Conservation (phyloP, 2,329 filamentous ascomycete genomes). For the Epichloe amarillans region DNA sequence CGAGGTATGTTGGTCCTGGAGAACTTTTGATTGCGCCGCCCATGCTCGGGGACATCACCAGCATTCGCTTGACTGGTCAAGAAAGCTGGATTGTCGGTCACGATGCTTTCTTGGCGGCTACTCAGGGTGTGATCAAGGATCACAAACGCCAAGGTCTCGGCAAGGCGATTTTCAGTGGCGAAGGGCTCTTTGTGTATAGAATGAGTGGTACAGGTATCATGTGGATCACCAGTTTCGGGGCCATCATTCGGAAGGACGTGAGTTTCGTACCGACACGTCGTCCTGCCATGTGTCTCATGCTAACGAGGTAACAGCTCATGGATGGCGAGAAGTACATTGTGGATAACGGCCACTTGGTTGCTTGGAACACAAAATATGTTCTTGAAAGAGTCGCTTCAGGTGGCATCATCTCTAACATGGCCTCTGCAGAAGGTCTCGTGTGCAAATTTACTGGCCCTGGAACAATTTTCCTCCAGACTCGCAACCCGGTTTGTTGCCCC, state of each 20-base stretch:
- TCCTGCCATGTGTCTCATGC: background rate
- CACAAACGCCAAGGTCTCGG: conserved; percentile 74
- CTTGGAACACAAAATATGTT: conserved; percentile 92
- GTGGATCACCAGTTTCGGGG: conserved; percentile 88
- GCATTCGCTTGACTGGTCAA: conserved; percentile 56
- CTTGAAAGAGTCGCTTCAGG: conserved; percentile 84
- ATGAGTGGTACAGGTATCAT: conserved; percentile 68
- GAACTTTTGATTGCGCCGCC: conserved; percentile 76
- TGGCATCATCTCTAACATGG: conserved; percentile 78
- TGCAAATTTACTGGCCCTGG: conserved; percentile 92
- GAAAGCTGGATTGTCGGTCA: conserved; percentile 76
- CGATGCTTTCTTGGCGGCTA: conserved; percentile 75
- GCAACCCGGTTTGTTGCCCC: conserved; percentile 51
- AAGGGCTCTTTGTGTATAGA: conserved; percentile 83
- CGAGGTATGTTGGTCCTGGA: conserved; percentile 76
- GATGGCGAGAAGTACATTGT: conserved; percentile 80
- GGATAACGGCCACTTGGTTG: conserved; percentile 85
- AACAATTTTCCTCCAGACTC: conserved; percentile 82
- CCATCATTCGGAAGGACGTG: conserved; percentile 88
- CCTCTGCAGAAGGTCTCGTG: conserved; percentile 74
- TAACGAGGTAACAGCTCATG: conserved; percentile 26
- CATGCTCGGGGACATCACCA: conserved; percentile 73
- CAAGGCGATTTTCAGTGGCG: conserved; percentile 89
- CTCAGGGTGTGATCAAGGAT: conserved; percentile 76
- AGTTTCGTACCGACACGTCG: conserved; percentile 8